phyloP scores from a whole-genome alignment of 2,329 filamentous ascomycete species.

The Elsinoe fawcettii region DNA sequence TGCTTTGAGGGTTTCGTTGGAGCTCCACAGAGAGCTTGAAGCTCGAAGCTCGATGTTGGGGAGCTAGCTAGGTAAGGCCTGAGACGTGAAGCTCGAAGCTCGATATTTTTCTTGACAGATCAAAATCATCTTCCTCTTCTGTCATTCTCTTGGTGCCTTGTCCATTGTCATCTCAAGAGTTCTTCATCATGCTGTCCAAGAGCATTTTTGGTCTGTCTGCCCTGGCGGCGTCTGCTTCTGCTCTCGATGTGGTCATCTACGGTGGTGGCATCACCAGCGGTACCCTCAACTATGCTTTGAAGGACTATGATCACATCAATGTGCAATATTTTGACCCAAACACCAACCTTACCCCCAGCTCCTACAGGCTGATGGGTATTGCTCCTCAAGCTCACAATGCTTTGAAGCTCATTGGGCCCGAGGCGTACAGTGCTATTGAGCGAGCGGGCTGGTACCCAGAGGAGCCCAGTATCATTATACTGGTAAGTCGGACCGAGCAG shows the following conservation, averaged over 20 bases:
- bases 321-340: constrained; percentile 16
- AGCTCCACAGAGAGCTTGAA: not conserved
- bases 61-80: not conserved
- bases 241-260: constrained; percentile 15
- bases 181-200: constrained; percentile 13
- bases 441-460: constrained; percentile 16
- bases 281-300: constrained; percentile 15
- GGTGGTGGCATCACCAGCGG: constrained; percentile 16
- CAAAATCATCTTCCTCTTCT: not conserved
- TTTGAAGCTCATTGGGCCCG: constrained; percentile 14
- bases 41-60: not conserved
- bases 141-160: constrained; percentile 1
- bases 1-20: not conserved
- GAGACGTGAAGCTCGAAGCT: constrained; percentile 4
- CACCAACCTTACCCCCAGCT: constrained; percentile 15
- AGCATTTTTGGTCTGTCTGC: constrained; percentile 8
- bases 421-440: constrained; percentile 14
- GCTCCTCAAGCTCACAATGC: constrained; percentile 15
- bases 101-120: not conserved
- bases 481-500: constrained; percentile 6
- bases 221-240: constrained; percentile 3
- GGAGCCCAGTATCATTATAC: constrained; percentile 14
- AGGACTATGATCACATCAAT: constrained; percentile 16
- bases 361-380: constrained; percentile 13
- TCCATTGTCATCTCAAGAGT: not conserved